phyloP scores from a whole-genome alignment of 139 green algal species.

The Axilococcus clingmanii region DNA sequence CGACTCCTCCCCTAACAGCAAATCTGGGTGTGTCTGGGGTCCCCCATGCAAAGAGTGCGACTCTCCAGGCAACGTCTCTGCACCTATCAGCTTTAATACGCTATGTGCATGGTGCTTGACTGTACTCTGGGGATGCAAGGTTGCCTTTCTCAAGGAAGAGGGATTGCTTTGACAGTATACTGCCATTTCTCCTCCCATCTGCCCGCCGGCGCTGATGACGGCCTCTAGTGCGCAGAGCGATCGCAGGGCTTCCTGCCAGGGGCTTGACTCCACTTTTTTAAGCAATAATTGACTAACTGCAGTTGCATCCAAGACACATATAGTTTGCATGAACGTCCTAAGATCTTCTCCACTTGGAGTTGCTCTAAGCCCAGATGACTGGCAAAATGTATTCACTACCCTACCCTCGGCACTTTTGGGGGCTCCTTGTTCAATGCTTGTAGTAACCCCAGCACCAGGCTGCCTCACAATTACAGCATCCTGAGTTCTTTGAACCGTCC shows the following conservation, averaged over 20 bases:
- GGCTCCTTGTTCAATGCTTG: background rate
- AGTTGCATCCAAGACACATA: constrained; percentile 45
- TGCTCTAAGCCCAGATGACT: background rate
- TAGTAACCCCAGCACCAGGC: background rate
- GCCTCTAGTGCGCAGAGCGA: constrained; percentile 63
- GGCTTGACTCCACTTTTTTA: constrained; percentile 47
- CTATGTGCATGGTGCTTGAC: constrained; percentile 34
- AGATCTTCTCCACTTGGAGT: constrained; percentile 37
- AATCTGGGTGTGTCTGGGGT: background rate
- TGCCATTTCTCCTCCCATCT: constrained; percentile 44
- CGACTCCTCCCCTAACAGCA: too few relatives aligned
- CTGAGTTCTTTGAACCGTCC: background rate
- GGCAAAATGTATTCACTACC: background rate
- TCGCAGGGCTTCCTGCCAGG: constrained; percentile 59
- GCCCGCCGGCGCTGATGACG: constrained; percentile 30
- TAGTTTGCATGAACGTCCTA: constrained; percentile 51
- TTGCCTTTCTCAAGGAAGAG: constrained; percentile 16
- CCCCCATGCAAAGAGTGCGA: background rate
- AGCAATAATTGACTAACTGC: constrained; percentile 47
- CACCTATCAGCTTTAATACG: constrained; percentile 31
- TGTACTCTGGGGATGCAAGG: constrained; percentile 22
- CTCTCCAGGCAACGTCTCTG: constrained; percentile 1
- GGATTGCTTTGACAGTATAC: constrained; percentile 65
- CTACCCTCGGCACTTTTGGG: background rate
- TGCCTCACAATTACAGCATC: background rate